Percentiles rank a stretch among this genome's conserved stretches.
These are phyloP conservation scores for Hyphopichia homilentoma DNA, from an alignment of 805 yeast species.

Conservation along the genomic window DNA sequence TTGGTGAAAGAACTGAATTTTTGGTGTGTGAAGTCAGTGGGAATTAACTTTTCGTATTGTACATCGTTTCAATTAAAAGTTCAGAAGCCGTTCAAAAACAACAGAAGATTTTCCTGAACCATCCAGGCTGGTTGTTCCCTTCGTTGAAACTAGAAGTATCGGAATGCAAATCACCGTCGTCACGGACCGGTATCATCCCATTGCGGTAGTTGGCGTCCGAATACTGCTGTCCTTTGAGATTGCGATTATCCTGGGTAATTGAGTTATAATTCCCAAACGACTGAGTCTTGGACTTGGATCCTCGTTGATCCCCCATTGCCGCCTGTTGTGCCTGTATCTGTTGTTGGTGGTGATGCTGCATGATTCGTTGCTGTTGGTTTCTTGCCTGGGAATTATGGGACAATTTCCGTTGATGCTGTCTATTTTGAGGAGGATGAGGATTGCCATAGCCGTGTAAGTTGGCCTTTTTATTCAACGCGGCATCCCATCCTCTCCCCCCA, in stretches of 20 bases:
- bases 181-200: conserved; percentile 30
- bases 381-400: conserved; percentile 6
- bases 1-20: no score
- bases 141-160: conserved; percentile 32
- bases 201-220: conserved; percentile 17
- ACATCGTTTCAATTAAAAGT: no score
- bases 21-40: no score
- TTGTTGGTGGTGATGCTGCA: conserved; percentile 8
- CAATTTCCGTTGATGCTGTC: conserved; percentile 4
- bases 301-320: conserved; percentile 6
- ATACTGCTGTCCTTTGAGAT: conserved; percentile 1
- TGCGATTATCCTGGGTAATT: conserved; percentile 3
- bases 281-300: conserved; percentile 3
- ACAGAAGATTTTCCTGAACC: conserved; percentile 9
- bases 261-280: conserved; percentile 3
- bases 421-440: conserved; percentile 65
- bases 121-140: conserved; percentile 9
- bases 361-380: conserved; percentile 11
- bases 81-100: no score
- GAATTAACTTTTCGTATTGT: no score
- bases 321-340: conserved; percentile 10
- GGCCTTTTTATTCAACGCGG: conserved; percentile 82
- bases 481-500: conserved; percentile 96
- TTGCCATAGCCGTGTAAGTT: conserved; percentile 95
- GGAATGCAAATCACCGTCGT: conserved; percentile 37